These are phyloP conservation scores for Paracoccidioides brasiliensis DNA, from an alignment of 2,329 filamentous ascomycete genomes.

Conservation along the genomic window DNA sequence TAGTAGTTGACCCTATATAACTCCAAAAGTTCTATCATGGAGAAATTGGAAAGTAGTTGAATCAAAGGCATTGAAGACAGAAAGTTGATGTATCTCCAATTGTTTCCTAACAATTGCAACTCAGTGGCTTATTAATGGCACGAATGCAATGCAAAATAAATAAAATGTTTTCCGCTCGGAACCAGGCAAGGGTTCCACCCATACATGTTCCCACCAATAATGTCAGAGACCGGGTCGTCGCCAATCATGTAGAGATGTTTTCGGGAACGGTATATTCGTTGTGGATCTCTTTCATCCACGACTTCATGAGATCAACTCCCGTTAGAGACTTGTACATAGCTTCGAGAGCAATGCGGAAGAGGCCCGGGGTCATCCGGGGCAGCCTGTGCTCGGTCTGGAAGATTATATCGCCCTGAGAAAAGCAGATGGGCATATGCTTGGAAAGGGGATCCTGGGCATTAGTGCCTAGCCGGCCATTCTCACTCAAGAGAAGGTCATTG, in stretches of 20 bases:
- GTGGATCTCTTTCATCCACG: constrained; percentile 66
- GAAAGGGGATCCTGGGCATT: constrained; percentile 51
- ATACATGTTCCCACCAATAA: constrained; percentile 67
- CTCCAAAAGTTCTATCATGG: too few relatives aligned
- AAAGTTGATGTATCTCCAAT: too few relatives aligned
- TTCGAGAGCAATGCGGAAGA: constrained; percentile 63
- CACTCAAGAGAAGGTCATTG: constrained; percentile 55
- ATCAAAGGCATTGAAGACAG: too few relatives aligned
- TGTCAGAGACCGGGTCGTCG: constrained; percentile 62
- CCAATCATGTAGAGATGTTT: constrained; percentile 67
- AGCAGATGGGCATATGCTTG: constrained; percentile 61
- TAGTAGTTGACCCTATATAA: too few relatives aligned
- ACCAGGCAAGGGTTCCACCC: constrained; percentile 69
- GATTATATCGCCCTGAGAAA: constrained; percentile 51
- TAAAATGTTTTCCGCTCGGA: too few relatives aligned
- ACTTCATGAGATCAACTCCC: constrained; percentile 52
- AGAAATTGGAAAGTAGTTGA: too few relatives aligned
- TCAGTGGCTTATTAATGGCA: too few relatives aligned
- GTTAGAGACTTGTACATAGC: constrained; percentile 52
- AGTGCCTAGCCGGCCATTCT: constrained; percentile 54
- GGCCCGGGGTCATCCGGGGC: constrained; percentile 58
- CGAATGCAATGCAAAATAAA: too few relatives aligned
- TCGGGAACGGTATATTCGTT: constrained; percentile 54
- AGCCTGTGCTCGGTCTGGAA: constrained; percentile 51
- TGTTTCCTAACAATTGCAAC: too few relatives aligned